Base-by-base conservation (phyloP, 73 alveolate genomes). In the Paramecium sonneborni region DNA sequence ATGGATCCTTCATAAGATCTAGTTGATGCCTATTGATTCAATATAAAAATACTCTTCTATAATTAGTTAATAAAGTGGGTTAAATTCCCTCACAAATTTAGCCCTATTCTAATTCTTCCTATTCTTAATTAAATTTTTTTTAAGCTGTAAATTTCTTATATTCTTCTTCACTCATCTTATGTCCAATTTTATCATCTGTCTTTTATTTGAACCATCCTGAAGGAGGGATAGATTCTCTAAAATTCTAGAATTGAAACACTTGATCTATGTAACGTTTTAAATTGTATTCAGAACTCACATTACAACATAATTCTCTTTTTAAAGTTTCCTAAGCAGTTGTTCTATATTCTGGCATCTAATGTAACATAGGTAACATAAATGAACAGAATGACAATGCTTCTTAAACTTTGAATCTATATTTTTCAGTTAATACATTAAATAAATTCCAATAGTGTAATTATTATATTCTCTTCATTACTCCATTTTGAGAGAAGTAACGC, bases 331-430 rank as follows among this genome's bases (percentile, higher is more conserved):
- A 9, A 24, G 94, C 91, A 70, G 94, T 88, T 5, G 94, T 72
- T 30, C 91, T 68, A 12, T 43, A 69, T 35, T 88, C 94, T 38
- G 94, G 94, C 44, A 43, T 38, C 55, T 62, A 23, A 72, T 88
- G 91, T n/a, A 88, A 57, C 91, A 88, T 88, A 24, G 85, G 94
- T 35, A 88, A 68, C 90, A 88, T 68, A 15, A 88, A 88, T 2
- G 85, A 58, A 57, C 69, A 76, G 38, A 88, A 88, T 14, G 89
- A 56, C n/a, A 38, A 38, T 37, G 93, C 90, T 72, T 88, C 93
- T 1, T 68, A n/a, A 20, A 20, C 24, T 38, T 87, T 57, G 79
- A 88, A 88, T 55, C 90, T 58, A 72, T 88, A 88, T 72, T 88
- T 88, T 44, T 88, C 90, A 6, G 82, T 82, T 14, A 88, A 26